Percentiles rank a stretch among this genome's conserved stretches.
phyloP scores from a whole-genome alignment of 2,329 filamentous ascomycete species.

The Periconia sp. region DNA sequence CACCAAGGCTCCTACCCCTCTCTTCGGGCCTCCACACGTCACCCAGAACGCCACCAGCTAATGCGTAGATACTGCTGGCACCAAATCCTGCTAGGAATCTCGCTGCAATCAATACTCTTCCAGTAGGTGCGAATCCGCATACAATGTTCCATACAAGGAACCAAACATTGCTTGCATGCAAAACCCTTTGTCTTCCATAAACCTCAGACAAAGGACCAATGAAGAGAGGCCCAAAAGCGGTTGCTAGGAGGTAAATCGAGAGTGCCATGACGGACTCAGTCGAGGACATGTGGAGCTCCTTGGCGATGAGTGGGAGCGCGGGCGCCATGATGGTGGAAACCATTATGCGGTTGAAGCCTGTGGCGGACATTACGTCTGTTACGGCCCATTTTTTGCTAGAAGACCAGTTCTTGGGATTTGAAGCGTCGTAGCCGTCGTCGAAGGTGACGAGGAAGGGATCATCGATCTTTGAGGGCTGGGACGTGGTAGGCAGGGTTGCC shows the following conservation, averaged over 20 bases:
- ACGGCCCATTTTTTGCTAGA: constrained; percentile 24
- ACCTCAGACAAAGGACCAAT: constrained; percentile 38
- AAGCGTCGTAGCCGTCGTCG: constrained; percentile 12
- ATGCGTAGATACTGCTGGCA: constrained; percentile 28
- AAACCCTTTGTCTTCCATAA: constrained; percentile 28
- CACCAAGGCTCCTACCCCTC: constrained; percentile 23
- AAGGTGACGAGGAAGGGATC: constrained; percentile 28
- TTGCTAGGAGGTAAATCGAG: constrained; percentile 35
- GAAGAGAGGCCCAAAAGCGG: constrained; percentile 33
- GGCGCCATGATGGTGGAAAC: constrained; percentile 40
- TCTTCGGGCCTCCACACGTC: constrained; percentile 35
- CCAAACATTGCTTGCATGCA: constrained; percentile 31
- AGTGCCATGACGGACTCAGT: constrained; percentile 31
- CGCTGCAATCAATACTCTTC: constrained; percentile 28
- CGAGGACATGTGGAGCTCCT: constrained; percentile 26
- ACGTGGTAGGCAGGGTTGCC: too few relatives aligned
- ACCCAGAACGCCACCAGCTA: constrained; percentile 27
- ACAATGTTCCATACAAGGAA: constrained; percentile 34
- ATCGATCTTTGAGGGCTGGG: constrained; percentile 6
- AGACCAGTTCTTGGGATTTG: constrained; percentile 31
- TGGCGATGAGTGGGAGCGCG: constrained; percentile 24
- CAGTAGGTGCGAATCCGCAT: constrained; percentile 31
- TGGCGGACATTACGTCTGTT: constrained; percentile 29
- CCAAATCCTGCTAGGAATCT: constrained; percentile 34
- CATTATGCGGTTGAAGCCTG: constrained; percentile 37